Conservation (phyloP, 2,329 filamentous ascomycete genomes). For the Pseudocercospora fuligena region DNA sequence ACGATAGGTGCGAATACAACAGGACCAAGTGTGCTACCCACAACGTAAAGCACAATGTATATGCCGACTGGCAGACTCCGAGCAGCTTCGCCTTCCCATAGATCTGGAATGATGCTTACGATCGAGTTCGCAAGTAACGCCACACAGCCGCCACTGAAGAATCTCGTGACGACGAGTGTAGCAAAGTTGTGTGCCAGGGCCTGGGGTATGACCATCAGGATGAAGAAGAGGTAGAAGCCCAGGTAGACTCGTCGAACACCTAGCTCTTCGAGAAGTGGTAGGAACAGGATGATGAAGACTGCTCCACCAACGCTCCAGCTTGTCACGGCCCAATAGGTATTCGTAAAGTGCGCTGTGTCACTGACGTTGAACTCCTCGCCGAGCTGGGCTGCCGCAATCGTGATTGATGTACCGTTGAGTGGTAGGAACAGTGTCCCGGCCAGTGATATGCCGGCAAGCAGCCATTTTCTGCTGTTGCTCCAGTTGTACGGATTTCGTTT, state of each 20-base stretch:
- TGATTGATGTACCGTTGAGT: slow-evolving; percentile 45
- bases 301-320: slow-evolving; percentile 46
- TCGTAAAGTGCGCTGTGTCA: slow-evolving; percentile 42
- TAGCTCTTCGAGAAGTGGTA: slow-evolving; percentile 46
- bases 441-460: slow-evolving; percentile 40
- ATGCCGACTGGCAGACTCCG: slow-evolving; percentile 43
- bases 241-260: slow-evolving; percentile 41
- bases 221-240: slow-evolving; percentile 41
- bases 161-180: slow-evolving; percentile 44
- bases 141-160: slow-evolving; percentile 46
- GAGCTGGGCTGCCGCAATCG: slow-evolving; percentile 42
- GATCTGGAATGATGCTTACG: slow-evolving; percentile 45
- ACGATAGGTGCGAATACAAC: slow-evolving; percentile 43
- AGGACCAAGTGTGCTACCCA: slow-evolving; percentile 44
- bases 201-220: slow-evolving; percentile 47
- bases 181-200: slow-evolving; percentile 46
- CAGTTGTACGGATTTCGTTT: slow-evolving; percentile 44
- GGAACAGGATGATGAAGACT: slow-evolving; percentile 42
- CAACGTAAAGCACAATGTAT: slow-evolving; percentile 43
- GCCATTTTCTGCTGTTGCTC: slow-evolving; percentile 40
- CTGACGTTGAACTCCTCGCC: slow-evolving; percentile 40
- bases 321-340: slow-evolving; percentile 46
- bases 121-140: slow-evolving; percentile 44
- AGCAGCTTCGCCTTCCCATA: slow-evolving; percentile 42
- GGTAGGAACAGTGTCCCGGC: slow-evolving; percentile 41